Base-by-base conservation (phyloP, 1,139 yeast species). In the Meyerozyma guilliermondii region DNA sequence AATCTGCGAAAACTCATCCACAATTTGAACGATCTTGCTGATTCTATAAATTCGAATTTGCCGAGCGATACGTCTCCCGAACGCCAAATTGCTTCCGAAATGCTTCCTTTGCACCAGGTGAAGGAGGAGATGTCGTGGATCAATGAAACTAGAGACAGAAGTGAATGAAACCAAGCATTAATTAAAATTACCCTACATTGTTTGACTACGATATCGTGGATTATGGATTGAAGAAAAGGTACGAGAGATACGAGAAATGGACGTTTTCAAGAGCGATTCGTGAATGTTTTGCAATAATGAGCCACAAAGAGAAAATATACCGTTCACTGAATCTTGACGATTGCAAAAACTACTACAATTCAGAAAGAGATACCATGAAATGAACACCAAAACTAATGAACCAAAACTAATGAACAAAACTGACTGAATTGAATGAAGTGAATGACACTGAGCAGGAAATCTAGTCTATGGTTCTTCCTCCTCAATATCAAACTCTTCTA, bases 1-100 rank as follows among this genome's bases (percentile, higher is more conserved):
- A 72, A 72, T 48, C 68, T 74, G 28, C 54, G 77, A 17, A 68
- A 66, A 46, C 53, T 72, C 35, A 72, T 72, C 27, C 40, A 47
- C 17, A 66, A 68, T 46, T 46, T 71, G 39, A 55, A 59, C 39
- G 53, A 54, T 13, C 54, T 68, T 39, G 52, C 62, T 13, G 48
- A 46, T 2, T 47, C 55, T 8, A 58, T 63, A 29, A 47, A 50
- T 3, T 9, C 24, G 5, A 11, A 33, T 7, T 10, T 22, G 24
- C 24, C 23, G 10, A 13, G 5, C 16, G 34, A 30, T 16, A 2
- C 11, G 10, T 11, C 34, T 16, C 10, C 17, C n/a, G 33, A 29
- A 14, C 33, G 18, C 18, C 20, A 29, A 5, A 13, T 29, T 8
- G 33, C 16, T 6, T 13, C 33, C 7, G 36, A 18, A n/a, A 6